A percentile compares a stretch with the other conserved stretches of the same genome.
These are phyloP conservation scores for Neocallimastix lanati DNA, from an alignment of 192 early-diverging fungal species.

Conservation along the genomic window DNA sequence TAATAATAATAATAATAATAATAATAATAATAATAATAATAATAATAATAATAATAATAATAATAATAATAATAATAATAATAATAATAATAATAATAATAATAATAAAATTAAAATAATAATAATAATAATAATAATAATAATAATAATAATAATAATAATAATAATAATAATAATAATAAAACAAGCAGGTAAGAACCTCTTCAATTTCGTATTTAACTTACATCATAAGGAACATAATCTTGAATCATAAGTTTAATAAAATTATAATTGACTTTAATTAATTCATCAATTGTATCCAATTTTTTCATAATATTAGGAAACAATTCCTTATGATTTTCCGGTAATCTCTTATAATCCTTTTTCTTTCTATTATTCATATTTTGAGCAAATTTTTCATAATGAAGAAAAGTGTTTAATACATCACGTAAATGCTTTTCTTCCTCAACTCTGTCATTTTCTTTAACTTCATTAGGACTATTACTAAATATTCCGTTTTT, in stretches of 20 bases:
- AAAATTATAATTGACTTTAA: conserved; percentile 35
- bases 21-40: no score
- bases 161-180: no score
- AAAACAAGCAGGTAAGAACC: no score
- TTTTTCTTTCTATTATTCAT: conserved; percentile 39
- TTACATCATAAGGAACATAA: background rate
- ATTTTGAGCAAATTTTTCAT: conserved; percentile 38
- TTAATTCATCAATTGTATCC: conserved; percentile 31
- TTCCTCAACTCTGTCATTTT: background rate
- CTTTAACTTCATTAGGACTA: background rate
- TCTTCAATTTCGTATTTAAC: no score
- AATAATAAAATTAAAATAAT: no score
- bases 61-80: no score
- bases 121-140: no score
- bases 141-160: no score
- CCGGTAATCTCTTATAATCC: conserved; percentile 35
- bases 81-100: no score
- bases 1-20: no score
- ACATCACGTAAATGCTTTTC: background rate
- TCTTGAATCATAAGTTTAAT: conserved; percentile 9
- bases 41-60: no score
- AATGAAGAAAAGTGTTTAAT: conserved; percentile 25
- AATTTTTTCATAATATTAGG: conserved; percentile 41
- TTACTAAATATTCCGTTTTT: background rate
- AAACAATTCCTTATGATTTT: conserved; percentile 35